phyloP scores from a whole-genome alignment of 805 yeast genomes.

The Candida nemodendra region DNA sequence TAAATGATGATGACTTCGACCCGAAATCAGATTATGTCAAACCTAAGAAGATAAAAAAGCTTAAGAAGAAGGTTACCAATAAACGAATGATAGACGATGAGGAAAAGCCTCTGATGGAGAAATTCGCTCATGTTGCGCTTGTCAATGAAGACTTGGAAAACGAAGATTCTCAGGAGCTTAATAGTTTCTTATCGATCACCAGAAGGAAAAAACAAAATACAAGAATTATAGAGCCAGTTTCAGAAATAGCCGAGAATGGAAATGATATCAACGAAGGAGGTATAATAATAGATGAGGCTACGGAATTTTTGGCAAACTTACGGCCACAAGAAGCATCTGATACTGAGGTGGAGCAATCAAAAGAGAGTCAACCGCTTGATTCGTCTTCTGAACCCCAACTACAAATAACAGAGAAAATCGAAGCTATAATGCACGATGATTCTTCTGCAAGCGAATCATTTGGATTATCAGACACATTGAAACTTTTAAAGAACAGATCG shows the following conservation, averaged over 20 bases:
- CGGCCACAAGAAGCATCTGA: constrained; percentile 24
- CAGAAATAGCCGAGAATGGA: neutral
- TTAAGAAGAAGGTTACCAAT: constrained; percentile 11
- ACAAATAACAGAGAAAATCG: constrained; percentile 6
- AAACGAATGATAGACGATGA: constrained; percentile 20
- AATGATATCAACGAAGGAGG: constrained; percentile 14
- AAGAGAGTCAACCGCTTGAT: constrained; percentile 26
- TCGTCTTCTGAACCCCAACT: constrained; percentile 20
- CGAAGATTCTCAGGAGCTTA: constrained; percentile 28
- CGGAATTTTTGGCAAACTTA: constrained; percentile 34
- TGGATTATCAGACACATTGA: constrained; percentile 39
- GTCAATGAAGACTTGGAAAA: constrained; percentile 25
- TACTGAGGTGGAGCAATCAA: constrained; percentile 3
- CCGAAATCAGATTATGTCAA: constrained; percentile 12
- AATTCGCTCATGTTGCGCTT: constrained; percentile 28
- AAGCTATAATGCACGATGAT: constrained; percentile 14
- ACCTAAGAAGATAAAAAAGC: constrained; percentile 25
- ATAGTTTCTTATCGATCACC: constrained; percentile 28
- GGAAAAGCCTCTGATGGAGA: constrained; percentile 18
- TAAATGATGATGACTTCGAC: constrained; percentile 9
- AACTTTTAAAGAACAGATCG: constrained; percentile 27
- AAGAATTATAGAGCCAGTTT: constrained; percentile 2
- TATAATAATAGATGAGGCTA: constrained; percentile 34
- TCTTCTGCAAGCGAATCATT: constrained; percentile 10
- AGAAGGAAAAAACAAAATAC: constrained; percentile 28